Percentiles rank a stretch among this genome's conserved stretches.
These are phyloP conservation scores for Myriosclerotinia duriaeana DNA, from an alignment of 2,329 filamentous ascomycete genomes.

Conservation along the genomic window DNA sequence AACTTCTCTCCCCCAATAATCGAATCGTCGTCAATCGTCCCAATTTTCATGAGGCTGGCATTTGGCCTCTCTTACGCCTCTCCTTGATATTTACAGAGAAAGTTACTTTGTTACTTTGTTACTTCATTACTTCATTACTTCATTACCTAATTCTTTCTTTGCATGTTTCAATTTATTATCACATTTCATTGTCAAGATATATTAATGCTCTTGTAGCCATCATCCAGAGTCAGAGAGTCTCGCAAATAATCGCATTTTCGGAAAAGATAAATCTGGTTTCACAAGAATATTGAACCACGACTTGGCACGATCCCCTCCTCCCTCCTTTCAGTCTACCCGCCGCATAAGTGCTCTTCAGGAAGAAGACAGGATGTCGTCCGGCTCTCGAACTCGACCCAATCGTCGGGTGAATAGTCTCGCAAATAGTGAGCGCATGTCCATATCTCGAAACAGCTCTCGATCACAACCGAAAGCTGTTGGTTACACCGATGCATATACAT, in stretches of 20 bases:
- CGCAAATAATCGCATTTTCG: background rate
- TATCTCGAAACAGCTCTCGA: conserved; percentile 45
- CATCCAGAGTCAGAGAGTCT: background rate
- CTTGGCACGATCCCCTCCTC: background rate
- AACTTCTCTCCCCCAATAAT: background rate
- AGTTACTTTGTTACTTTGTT: background rate
- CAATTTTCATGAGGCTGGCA: conserved; percentile 8
- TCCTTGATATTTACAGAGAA: background rate
- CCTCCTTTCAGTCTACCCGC: background rate
- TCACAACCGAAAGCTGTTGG: conserved; percentile 51
- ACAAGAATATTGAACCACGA: background rate
- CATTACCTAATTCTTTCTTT: background rate
- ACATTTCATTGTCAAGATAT: conserved; percentile 15
- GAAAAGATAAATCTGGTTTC: background rate
- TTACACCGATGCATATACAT: conserved; percentile 84
- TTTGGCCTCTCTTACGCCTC: conserved; percentile 10
- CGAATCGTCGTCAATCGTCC: conserved; percentile 1
- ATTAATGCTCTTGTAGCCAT: conserved; percentile 15
- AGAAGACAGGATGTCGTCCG: conserved; percentile 35
- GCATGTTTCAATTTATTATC: conserved; percentile 9
- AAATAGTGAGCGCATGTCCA: conserved; percentile 31
- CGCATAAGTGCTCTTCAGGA: conserved; percentile 1
- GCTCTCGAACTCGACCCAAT: conserved; percentile 35
- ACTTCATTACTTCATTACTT: background rate
- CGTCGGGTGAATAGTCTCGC: conserved; percentile 39